Conservation (phyloP, 192 early-diverging fungal species). For the Coemansia sp. region DNA sequence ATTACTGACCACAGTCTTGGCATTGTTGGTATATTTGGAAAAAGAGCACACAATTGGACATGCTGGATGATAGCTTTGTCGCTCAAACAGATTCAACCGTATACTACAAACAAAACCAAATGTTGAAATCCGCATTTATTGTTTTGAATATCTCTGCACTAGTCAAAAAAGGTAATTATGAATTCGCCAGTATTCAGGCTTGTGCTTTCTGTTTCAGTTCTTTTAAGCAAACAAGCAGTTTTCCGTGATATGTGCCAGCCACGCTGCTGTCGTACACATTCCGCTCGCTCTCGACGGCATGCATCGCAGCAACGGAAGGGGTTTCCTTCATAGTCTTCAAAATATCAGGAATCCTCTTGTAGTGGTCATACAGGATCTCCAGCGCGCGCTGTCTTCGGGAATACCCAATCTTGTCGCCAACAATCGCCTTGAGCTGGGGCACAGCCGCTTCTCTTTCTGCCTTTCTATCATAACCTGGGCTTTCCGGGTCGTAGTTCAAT, state of each 20-base stretch:
- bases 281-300: conserved; percentile 22
- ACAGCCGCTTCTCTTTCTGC: conserved; percentile 13
- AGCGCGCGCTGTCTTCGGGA: conserved; percentile 28
- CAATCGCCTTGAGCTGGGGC: conserved; percentile 33
- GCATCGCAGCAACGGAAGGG: conserved; percentile 22
- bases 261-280: conserved; percentile 20
- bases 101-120: neutral
- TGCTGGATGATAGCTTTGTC: neutral
- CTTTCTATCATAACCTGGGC: conserved; percentile 23
- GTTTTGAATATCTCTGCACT: no score
- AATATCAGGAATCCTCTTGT: neutral
- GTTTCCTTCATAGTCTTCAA: neutral
- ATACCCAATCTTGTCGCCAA: conserved; percentile 35
- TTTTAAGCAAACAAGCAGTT: conserved; percentile 22
- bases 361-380: conserved; percentile 17
- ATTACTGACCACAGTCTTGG: no score
- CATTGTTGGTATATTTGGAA: neutral
- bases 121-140: no score
- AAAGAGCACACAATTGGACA: neutral
- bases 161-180: neutral
- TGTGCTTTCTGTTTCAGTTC: conserved; percentile 23
- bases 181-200: neutral
- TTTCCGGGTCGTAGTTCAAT: conserved; percentile 28
- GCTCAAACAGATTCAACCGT: neutral
- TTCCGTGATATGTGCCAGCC: conserved; percentile 34